Base-by-base conservation (phyloP, 2,329 filamentous ascomycete genomes). In the Chaetothyriales sp. region DNA sequence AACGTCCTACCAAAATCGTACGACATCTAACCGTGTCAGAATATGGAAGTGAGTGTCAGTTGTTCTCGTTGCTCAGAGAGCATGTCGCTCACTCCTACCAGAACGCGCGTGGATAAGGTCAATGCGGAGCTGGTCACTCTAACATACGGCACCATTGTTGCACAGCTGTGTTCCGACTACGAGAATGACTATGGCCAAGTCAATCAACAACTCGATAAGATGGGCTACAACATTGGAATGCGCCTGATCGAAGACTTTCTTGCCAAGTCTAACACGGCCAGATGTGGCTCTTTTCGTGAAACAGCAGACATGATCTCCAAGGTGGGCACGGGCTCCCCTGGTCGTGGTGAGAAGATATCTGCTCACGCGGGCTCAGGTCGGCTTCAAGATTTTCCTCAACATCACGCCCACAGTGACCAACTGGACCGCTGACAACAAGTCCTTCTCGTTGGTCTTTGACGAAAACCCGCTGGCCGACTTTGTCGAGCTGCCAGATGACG, bases 331-430 rank as follows among this genome's bases (percentile, higher is more conserved):
- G 49, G 9, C 5, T 9, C 5, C 50, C 9, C 28, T 18, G 18
- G 9, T 4, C 2, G 18, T 28, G 33, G 45, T 40, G 33, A 44
- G 47, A 43, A 22, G n/a, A 22, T 20, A 22, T 20, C 8, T 22
- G 25, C 43, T 46, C 43, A 18, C 46, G 55, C 9, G 33, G 33
- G 10, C 10, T 40, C 58, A 95, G 86, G 85, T 98, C 59, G 92
- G 92, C 52, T 98, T 98, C 74, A 97, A 98, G 72, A 95, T 98
- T 59, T 98, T 98, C 68, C 80, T 98, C 55, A 98, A 98, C 65
- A 89, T 95, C 61, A 94, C 89, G 3, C 92, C 92, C 0, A 85
- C 83, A 6, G 83, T 97, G 58, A 88, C 89, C 47, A 95, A 94
- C 66, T 98, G 92, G 92, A 92, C 89, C 19, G 86, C 79, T 66